Conservation (phyloP, 2,329 filamentous ascomycete species). For the Colletotrichum coccodes region DNA sequence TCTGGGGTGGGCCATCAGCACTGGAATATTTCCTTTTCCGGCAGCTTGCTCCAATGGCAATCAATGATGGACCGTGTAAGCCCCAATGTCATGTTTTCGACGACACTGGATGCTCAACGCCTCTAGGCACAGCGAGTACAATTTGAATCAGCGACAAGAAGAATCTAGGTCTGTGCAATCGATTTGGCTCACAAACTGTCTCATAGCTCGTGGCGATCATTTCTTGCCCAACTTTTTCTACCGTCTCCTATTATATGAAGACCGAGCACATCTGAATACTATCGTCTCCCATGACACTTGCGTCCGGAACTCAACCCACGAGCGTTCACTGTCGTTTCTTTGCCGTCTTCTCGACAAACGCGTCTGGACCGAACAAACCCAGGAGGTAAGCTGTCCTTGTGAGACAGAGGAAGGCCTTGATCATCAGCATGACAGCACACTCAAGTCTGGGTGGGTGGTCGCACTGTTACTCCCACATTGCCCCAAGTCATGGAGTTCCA, state of each 20-base stretch:
- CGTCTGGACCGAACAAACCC: conserved; percentile 43
- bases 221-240: background rate
- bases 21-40: background rate
- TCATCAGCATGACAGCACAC: background rate
- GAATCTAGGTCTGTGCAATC: background rate
- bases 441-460: conserved; percentile 36
- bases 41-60: background rate
- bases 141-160: background rate
- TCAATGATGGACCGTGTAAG: background rate
- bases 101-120: too few species aligned
- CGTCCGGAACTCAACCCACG: background rate
- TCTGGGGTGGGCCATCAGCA: background rate
- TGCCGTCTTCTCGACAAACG: conserved; percentile 24
- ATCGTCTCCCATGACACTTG: too few species aligned
- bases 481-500: conserved; percentile 82
- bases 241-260: background rate
- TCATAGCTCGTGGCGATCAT: background rate
- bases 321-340: conserved; percentile 14
- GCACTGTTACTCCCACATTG: conserved; percentile 74
- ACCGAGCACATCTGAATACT: background rate
- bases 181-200: background rate
- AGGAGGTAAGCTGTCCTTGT: conserved; percentile 43
- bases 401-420: conserved; percentile 42
- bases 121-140: background rate
- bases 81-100: background rate